Percentiles rank a stretch among this genome's conserved stretches.
Evolutionary conservation across 768 basidiomycete genomes (phyloP).

Genomic region (Calocera cornea): DNA sequence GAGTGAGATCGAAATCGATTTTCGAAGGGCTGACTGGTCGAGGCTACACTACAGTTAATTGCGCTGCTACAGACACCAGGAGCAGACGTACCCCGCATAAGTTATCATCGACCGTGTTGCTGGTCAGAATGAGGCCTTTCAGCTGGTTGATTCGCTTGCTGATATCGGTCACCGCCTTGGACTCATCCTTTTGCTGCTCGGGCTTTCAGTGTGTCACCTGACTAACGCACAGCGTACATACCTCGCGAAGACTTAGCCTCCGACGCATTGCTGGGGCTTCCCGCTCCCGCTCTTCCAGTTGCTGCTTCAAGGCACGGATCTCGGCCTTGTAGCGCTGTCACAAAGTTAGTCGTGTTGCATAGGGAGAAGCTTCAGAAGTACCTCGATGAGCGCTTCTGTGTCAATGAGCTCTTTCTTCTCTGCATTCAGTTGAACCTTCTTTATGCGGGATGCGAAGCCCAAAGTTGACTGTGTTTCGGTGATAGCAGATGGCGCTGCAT

Average conservation of each 20-base stretch:
- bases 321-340: slow-evolving; percentile 67
- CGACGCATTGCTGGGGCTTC: slow-evolving; percentile 40
- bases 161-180: slow-evolving; percentile 70
- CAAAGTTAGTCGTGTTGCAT: neutral
- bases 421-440: slow-evolving; percentile 76
- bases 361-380: neutral
- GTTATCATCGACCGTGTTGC: slow-evolving; percentile 64
- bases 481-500: slow-evolving; percentile 65
- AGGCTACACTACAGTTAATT: slow-evolving; percentile 24
- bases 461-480: slow-evolving; percentile 80
- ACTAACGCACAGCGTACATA: slow-evolving; percentile 10
- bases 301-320: slow-evolving; percentile 73
- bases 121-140: slow-evolving; percentile 74
- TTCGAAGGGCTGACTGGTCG: slow-evolving; percentile 73
- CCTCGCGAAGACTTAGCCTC: slow-evolving; percentile 41
- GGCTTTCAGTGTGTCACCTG: neutral
- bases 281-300: slow-evolving; percentile 56
- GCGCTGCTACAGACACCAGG: neutral
- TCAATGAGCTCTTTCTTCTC: slow-evolving; percentile 90
- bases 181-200: slow-evolving; percentile 65
- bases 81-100: slow-evolving; percentile 35
- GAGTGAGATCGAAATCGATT: slow-evolving; percentile 79
- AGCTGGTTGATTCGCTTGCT: slow-evolving; percentile 68
- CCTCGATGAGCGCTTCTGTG: slow-evolving; percentile 79
- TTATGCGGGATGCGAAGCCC: slow-evolving; percentile 81